Conservation (phyloP, 202 grass and related monocot genomes). For the Schoenoplectus tabernaemontani region DNA sequence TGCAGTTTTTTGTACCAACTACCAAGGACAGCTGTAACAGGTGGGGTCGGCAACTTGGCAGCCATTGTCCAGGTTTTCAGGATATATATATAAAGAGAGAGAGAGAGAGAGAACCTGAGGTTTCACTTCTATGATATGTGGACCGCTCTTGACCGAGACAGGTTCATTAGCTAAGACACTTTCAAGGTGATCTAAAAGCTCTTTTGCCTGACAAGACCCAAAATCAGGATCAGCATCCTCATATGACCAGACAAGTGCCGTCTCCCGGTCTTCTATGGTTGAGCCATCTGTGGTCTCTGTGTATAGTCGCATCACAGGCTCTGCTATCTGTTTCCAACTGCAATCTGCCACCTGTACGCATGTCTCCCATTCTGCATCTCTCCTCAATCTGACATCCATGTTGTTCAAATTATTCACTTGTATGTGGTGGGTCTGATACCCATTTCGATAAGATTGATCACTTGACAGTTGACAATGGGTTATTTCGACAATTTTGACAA, state of each 20-base stretch:
- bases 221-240: conserved; percentile 90
- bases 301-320: conserved; percentile 76
- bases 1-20: neutral
- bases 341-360: conserved; percentile 43
- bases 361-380: conserved; percentile 63
- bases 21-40: neutral
- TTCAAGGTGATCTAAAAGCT: conserved; percentile 75
- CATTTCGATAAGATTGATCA: neutral
- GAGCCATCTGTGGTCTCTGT: conserved; percentile 82
- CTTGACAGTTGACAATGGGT: no score
- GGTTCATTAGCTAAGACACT: conserved; percentile 72
- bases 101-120: conserved; percentile 47
- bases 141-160: conserved; percentile 66
- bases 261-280: conserved; percentile 67
- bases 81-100: neutral
- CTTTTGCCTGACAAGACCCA: conserved; percentile 89
- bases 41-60: neutral
- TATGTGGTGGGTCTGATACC: neutral
- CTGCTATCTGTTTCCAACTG: conserved; percentile 77
- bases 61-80: neutral
- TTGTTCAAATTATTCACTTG: conserved; percentile 3
- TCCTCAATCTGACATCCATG: conserved; percentile 29
- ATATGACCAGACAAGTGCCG: conserved; percentile 70
- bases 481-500: no score
- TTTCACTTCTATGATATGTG: conserved; percentile 62